Evolutionary conservation across 176 grass and related monocot species (phyloP), one percentile per base, ranked within the genome.

Genomic region (Ensete ventricosum): DNA sequence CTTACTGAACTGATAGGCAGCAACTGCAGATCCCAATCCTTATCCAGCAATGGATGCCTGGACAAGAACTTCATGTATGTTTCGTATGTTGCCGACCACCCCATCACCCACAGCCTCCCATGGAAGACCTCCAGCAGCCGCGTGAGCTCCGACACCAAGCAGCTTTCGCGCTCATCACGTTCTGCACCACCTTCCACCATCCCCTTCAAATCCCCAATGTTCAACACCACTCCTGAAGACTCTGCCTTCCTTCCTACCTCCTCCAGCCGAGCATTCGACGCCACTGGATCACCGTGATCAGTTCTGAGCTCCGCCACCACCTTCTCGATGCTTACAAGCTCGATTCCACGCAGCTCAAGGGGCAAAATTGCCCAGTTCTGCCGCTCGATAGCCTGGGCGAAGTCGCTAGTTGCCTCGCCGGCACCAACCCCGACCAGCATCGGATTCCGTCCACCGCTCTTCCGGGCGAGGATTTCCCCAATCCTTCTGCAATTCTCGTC

Each of bases 21-120:
- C 52, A 98, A 83, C 88, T 90, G 90, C 62, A 98, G 84, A 7
- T 98, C 84, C 94, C 94, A 93, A 52, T 98, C 90, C 72, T 89
- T 98, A 78, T 98, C 90, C 68, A 98, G 22, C 74, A 98, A 85
- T 12, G 94, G 94, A 76, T 91, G 90, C 80, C 82, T 91, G 50
- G 90, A 91, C 22, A 98, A 81, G 85, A 98, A 98, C 65, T 92
- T 80, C 85, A 91, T 74, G 85, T 98, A 93, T 11, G 86, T 91
- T 68, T 98, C 90, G 50, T 93, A 98, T 24, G 88, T 93, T 26
- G 81, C 86, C 9, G 94, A 88, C 90, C 94, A 98, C 0, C 88
- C 94, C 82, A 98, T 89, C 26, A 98, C 85, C 90, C 84, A 93
- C 60, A 93, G 49, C 22, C 79, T 79, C 1, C 55, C 64, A 29